A percentile compares a stretch with the other conserved stretches of the same genome.
phyloP scores from a whole-genome alignment of 257 asterid species.

The Euphrasia confusa region DNA sequence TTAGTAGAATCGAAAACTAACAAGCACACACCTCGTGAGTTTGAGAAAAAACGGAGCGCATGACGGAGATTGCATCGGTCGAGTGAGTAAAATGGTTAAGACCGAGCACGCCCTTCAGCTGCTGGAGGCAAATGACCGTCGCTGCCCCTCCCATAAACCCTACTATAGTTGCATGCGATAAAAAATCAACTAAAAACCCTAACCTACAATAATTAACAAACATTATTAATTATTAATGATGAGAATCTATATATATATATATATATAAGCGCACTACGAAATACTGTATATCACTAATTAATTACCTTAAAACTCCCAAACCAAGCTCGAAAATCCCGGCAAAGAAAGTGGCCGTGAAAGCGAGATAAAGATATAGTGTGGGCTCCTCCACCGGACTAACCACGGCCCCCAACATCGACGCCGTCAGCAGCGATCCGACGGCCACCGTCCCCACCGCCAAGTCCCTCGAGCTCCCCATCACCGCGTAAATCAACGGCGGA shows the following conservation, averaged over 20 bases:
- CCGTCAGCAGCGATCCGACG: conserved; percentile 70
- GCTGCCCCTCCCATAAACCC: conserved; percentile 99
- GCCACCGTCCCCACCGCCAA: conserved; percentile 94
- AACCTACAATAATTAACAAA: conserved; percentile 38
- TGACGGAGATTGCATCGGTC: conserved; percentile 68
- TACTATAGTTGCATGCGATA: conserved; percentile 95
- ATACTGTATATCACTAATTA: too few species aligned
- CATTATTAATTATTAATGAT: too few species aligned
- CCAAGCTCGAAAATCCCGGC: conserved; percentile 69
- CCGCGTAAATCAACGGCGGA: conserved; percentile 72
- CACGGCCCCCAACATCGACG: conserved; percentile 56
- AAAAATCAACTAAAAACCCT: conserved; percentile 91
- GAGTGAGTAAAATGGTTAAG: conserved; percentile 72
- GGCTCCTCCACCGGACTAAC: conserved; percentile 52
- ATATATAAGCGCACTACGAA: too few species aligned
- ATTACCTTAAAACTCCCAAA: conserved; percentile 81
- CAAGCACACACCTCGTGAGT: conserved; percentile 65
- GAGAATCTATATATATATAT: too few species aligned
- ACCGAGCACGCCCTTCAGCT: conserved; percentile 72
- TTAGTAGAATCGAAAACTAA: too few species aligned
- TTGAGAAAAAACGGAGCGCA: conserved; percentile 73
- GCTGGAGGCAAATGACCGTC: conserved; percentile 83
- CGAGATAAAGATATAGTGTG: conserved; percentile 63
- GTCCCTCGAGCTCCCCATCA: conserved; percentile 90
- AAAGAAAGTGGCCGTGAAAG: conserved; percentile 77